These are phyloP conservation scores for Rhizoctonia solani DNA, from an alignment of 1,284 basidiomycete genomes.

Conservation along the genomic window DNA sequence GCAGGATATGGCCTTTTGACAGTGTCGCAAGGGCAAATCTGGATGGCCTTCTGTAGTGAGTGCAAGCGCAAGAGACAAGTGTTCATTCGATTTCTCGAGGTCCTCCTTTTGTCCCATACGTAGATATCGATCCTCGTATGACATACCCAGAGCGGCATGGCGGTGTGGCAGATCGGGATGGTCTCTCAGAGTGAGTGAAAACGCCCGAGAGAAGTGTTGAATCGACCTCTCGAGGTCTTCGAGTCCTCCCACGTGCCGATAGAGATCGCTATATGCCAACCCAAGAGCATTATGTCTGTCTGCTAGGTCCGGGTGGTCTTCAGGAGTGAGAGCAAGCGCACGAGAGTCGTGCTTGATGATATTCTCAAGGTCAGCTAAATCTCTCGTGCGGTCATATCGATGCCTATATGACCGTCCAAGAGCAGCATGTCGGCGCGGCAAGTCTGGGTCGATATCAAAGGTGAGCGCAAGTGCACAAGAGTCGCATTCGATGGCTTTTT, in stretches of 20 bases:
- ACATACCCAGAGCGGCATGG: too few species aligned
- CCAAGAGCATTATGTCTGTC: neutral
- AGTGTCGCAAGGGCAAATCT: neutral
- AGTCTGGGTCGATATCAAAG: too few species aligned
- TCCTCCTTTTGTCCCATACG: neutral
- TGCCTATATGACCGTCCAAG: too few species aligned
- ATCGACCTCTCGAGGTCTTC: neutral
- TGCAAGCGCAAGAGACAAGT: neutral
- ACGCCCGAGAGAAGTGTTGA: neutral
- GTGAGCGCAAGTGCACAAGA: too few species aligned
- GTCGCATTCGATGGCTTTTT: too few species aligned
- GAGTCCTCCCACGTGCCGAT: neutral
- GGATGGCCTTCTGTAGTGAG: neutral
- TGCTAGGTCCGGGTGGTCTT: neutral
- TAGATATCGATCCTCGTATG: neutral
- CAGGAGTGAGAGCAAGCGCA: neutral
- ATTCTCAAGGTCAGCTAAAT: too few species aligned
- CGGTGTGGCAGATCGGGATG: neutral
- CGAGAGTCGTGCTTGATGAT: too few species aligned
- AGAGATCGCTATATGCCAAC: neutral
- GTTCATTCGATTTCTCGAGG: neutral
- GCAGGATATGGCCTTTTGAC: neutral
- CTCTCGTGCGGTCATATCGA: too few species aligned
- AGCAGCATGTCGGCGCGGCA: too few species aligned
- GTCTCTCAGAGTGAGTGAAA: neutral